Base-by-base conservation (phyloP, 768 basidiomycete genomes). In the Suillus tomentosus region DNA sequence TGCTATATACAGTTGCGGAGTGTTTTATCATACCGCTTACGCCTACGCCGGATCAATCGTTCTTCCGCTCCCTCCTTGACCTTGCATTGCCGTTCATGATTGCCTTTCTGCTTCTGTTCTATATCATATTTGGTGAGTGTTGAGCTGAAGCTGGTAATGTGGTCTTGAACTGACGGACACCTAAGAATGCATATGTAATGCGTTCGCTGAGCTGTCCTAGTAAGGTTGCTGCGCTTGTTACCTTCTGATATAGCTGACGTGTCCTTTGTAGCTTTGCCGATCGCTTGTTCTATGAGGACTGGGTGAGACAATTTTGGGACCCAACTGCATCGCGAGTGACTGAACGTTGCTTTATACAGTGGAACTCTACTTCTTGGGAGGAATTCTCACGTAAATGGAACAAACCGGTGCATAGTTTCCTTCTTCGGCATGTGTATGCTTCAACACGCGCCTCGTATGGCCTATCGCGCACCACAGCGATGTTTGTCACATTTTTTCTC, bases 361-460 rank as follows among this genome's bases (percentile, higher is more conserved):
- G 96, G 96, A 99, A 99, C 77, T 94, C 94, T 7, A 94, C 91
- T 0, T 93, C 94, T 2, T 95, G 92, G 92, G 96, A 98, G 69
- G 94, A 98, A 76, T 98, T 96, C 75, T 92, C 96, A 4, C 88
- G 97, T 51, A 96, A 96, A 79, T 99, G 97, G 96, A 99, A 99
- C 79, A 95, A 93, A 68, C 96, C 96, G 13, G 96, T 98, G 39
- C 90, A 99, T 68, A 83, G 84, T n/a, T 94, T 94, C 84, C 85
- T 99, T 45, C 84, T 99, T 19, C 88, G 94, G 13, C 97, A 99
- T 73, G 95, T 99, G 39, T 99, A 99, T 70, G 90, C 95, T 3
- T 91, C 95, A 11, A 87, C 93, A 8, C 93, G 96, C 63, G 79
- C 85, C 53, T 85, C 87, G 61, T 91, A 92, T 74, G 83, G 85